Percentiles rank a stretch among this genome's conserved stretches.
These are phyloP conservation scores for Gracilaria caudata DNA, from an alignment of 23 red algal genomes.

Conservation along the genomic window DNA sequence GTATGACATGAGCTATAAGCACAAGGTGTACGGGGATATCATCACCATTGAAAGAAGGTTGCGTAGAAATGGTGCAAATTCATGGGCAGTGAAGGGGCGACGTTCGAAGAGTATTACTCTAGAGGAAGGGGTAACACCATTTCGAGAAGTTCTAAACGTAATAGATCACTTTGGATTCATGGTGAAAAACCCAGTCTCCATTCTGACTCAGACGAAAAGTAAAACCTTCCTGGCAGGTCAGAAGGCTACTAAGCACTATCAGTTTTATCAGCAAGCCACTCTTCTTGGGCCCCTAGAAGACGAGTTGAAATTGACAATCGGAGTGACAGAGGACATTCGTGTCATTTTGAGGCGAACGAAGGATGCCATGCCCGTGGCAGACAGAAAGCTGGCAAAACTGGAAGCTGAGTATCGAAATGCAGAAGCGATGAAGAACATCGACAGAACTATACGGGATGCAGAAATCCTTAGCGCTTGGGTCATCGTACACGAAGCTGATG, in stretches of 20 bases:
- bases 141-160: slow-evolving; percentile 77
- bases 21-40: slow-evolving; percentile 82
- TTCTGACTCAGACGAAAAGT: slow-evolving; percentile 91
- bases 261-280: slow-evolving; percentile 91
- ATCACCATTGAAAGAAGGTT: slow-evolving; percentile 82
- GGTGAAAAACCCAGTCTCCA: slow-evolving; percentile 87
- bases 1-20: slow-evolving; percentile 63
- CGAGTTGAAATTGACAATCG: slow-evolving; percentile 63
- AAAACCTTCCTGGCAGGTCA: slow-evolving; percentile 81
- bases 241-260: slow-evolving; percentile 69
- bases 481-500: slow-evolving; percentile 58
- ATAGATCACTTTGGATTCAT: slow-evolving; percentile 88
- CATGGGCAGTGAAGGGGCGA: slow-evolving; percentile 64
- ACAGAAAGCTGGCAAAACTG: slow-evolving; percentile 41
- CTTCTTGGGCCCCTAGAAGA: slow-evolving; percentile 60
- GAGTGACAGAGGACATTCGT: slow-evolving; percentile 32
- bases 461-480: slow-evolving; percentile 68
- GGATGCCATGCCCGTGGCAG: slow-evolving; percentile 47
- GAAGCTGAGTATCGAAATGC: slow-evolving; percentile 62
- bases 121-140: slow-evolving; percentile 40
- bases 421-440: slow-evolving; percentile 62
- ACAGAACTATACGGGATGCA: slow-evolving; percentile 27
- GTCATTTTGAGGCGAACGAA: slow-evolving; percentile 40
- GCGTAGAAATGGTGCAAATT: slow-evolving; percentile 38
- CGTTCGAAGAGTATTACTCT: slow-evolving; percentile 34